These are phyloP conservation scores for Russula ochroleuca DNA, from an alignment of 768 basidiomycete species.

Conservation along the genomic window DNA sequence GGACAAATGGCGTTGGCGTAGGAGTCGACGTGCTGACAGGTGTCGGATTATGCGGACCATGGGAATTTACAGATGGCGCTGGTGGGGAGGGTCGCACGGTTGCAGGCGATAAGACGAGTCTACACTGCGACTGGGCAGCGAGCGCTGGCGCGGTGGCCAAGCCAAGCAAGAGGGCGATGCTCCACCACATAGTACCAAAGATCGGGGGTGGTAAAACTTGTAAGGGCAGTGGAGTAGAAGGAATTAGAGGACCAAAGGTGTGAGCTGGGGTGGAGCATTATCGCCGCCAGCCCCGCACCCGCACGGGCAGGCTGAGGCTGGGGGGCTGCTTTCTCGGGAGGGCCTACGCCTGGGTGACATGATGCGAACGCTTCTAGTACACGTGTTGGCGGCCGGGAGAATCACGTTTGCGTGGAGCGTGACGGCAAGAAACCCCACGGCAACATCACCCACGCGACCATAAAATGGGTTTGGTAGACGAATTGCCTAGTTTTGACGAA, in stretches of 20 bases:
- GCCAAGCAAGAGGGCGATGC: background rate
- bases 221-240: background rate
- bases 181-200: constrained; percentile 13
- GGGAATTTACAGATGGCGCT: too few species aligned
- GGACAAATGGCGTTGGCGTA: constrained; percentile 37
- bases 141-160: background rate
- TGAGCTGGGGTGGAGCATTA: background rate
- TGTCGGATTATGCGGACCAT: too few species aligned
- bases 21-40: constrained; percentile 25
- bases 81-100: constrained; percentile 21
- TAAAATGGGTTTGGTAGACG: too few species aligned
- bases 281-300: background rate
- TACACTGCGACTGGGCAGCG: constrained; percentile 31
- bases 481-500: too few species aligned
- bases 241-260: background rate
- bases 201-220: background rate
- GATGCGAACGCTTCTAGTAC: background rate
- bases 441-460: too few species aligned
- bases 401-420: background rate
- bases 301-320: background rate
- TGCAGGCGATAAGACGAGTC: constrained; percentile 22
- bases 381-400: constrained; percentile 15
- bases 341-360: constrained; percentile 9
- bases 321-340: background rate
- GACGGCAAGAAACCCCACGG: too few species aligned